These are phyloP conservation scores for Mycena polygramma DNA, from an alignment of 768 basidiomycete species.

Conservation along the genomic window DNA sequence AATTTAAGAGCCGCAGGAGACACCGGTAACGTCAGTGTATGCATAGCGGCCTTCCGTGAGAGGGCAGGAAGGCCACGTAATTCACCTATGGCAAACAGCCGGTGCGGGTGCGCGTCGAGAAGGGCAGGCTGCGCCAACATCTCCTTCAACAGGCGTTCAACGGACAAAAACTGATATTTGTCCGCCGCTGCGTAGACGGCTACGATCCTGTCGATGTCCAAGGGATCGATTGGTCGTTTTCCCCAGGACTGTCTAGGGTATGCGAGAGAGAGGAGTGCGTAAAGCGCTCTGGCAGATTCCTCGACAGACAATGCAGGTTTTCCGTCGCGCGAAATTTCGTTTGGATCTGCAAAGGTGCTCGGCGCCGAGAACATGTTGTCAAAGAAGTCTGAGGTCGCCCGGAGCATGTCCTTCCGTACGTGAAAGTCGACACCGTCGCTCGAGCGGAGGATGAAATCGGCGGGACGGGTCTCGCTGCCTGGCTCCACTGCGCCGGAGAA, in stretches of 20 bases:
- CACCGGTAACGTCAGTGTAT: conserved; percentile 1
- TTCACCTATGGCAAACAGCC: conserved; percentile 28
- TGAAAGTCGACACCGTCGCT: conserved; percentile 17
- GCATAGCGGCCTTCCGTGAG: conserved; percentile 12
- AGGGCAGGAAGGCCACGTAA: not conserved
- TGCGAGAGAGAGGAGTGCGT: not conserved
- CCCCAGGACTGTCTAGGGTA: too few relatives aligned
- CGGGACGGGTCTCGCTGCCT: not conserved
- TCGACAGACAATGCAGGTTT: not conserved
- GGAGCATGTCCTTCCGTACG: conserved; percentile 12
- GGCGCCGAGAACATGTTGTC: conserved; percentile 5
- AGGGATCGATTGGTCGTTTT: too few relatives aligned
- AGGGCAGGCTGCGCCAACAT: conserved; percentile 11
- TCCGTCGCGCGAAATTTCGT: not conserved
- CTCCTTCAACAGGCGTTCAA: not conserved
- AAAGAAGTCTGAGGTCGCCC: conserved; percentile 1
- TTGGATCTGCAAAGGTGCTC: not conserved
- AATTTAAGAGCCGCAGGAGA: not conserved
- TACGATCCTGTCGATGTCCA: not conserved
- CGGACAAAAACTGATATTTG: conserved; percentile 21
- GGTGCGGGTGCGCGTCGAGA: conserved; percentile 16
- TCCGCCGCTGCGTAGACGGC: conserved; percentile 3
- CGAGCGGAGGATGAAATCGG: conserved; percentile 19
- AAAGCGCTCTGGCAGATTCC: not conserved
- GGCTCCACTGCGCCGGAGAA: not conserved